Evolutionary conservation across 2,329 filamentous ascomycete genomes (phyloP).

Genomic region (Fusarium avenaceum): DNA sequence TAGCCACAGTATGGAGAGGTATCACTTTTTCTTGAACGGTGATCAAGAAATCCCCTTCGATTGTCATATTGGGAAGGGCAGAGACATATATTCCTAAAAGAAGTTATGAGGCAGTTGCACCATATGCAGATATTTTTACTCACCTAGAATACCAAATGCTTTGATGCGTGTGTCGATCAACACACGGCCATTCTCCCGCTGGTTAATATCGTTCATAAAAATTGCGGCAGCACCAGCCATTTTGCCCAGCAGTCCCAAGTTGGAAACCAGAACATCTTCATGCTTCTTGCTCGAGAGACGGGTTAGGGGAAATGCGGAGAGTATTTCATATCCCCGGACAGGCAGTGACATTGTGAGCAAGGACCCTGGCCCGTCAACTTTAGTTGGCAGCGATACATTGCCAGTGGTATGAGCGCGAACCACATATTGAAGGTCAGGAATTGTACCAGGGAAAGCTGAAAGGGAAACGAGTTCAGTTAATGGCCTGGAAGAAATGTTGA

Average conservation of each 20-base stretch:
- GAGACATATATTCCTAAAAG: conserved; percentile 79
- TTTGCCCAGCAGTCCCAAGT: conserved; percentile 84
- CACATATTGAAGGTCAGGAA: conserved; percentile 72
- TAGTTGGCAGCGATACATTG: conserved; percentile 67
- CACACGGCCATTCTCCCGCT: conserved; percentile 69
- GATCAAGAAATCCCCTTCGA: conserved; percentile 78
- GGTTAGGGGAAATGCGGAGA: conserved; percentile 78
- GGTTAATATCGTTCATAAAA: conserved; percentile 69
- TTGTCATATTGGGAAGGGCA: conserved; percentile 69
- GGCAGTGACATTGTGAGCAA: conserved; percentile 74
- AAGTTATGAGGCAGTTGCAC: not conserved
- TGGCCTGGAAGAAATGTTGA: conserved; percentile 78
- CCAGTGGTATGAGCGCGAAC: conserved; percentile 80
- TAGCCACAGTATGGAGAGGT: conserved; percentile 73
- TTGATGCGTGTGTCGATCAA: conserved; percentile 79
- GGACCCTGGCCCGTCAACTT: conserved; percentile 58
- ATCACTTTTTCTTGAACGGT: conserved; percentile 80
- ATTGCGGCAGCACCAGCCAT: conserved; percentile 91
- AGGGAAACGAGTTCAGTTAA: conserved; percentile 79
- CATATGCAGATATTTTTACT: conserved; percentile 42
- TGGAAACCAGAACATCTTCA: conserved; percentile 68
- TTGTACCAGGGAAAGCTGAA: conserved; percentile 78
- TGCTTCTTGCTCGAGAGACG: conserved; percentile 62
- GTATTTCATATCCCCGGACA: conserved; percentile 80
- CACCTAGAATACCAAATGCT: conserved; percentile 81